Evolutionary conservation across 208 protist species (phyloP), one percentile per base, ranked within the genome.

Genomic region (Naegleria lovaniensis): DNA sequence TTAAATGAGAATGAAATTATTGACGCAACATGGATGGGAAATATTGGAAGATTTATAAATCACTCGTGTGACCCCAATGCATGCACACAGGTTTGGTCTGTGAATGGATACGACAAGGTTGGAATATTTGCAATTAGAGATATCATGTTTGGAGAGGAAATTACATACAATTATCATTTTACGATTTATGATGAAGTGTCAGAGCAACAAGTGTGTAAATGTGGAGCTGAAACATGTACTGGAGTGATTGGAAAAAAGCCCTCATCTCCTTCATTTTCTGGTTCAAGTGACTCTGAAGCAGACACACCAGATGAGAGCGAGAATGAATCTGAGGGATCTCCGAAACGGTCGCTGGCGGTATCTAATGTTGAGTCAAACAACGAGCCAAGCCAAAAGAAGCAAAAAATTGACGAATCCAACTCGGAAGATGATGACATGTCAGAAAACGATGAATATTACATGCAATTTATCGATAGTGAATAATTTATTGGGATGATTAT

Each of bases 1-100:
- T 89, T 96, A 0, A 94, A 96, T 89, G 93, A 94, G 5, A 92
- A 93, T 38, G 83, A 43, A 7, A 55, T 88, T 41, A 90, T 92
- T 59, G 91, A 92, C 43, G 43, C 83, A 0, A 92, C 91, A 36
- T 39, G 85, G 22, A 92, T 91, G 33, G 91, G 91, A 19, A 87
- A 90, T 83, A 36, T 51, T 39, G 90, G 25, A 48, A 76, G 91
- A 39, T 92, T 92, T 43, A 52, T 92, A 33, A 92, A 92, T 90
- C 91, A 92, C 29, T 91, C 83, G 9, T 92, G 91, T 88, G 91
- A 25, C 11, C 90, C 91, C 25, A 92, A 92, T 67, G 92, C 90
- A 83, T 15, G 29, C 13, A 92, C 91, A 43, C 91, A 92, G 76
- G 93, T 90, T 33, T 92, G 91, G 91, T n/a, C 6, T 36, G 91